Evolutionary conservation across 495 filamentous ascomycete genomes (phyloP).

Genomic region (Xylaria scruposa): DNA sequence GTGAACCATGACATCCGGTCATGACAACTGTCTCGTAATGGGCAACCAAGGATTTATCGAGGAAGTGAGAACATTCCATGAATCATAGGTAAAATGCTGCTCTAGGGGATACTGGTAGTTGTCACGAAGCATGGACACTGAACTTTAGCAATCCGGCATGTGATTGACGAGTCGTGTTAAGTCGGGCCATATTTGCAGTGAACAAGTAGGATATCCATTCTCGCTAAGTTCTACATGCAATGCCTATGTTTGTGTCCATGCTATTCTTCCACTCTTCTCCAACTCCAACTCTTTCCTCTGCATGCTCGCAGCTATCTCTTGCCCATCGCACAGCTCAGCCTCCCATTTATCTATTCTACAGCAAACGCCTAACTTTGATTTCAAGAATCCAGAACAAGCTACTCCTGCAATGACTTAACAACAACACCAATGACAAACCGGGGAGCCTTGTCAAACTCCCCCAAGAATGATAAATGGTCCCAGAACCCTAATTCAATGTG

Average conservation of each 20-base stretch:
- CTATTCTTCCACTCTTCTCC: conserved; percentile 7
- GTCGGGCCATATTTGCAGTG: background rate
- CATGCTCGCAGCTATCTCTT: conserved; percentile 1
- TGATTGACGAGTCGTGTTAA: background rate
- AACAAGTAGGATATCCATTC: conserved; percentile 27
- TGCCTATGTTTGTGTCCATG: conserved; percentile 13
- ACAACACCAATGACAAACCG: background rate
- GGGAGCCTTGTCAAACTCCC: background rate
- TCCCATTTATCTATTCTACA: conserved; percentile 15
- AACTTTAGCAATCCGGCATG: background rate
- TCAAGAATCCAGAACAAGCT: conserved; percentile 8
- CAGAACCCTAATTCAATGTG: conserved; percentile 4
- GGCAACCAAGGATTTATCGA: background rate
- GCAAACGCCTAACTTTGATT: conserved; percentile 8
- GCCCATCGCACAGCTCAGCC: conserved; percentile 8
- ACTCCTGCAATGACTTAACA: conserved; percentile 14
- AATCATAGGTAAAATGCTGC: background rate
- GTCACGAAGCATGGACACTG: background rate
- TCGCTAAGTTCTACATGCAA: conserved; percentile 30
- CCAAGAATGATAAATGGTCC: background rate
- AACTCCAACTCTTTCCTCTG: background rate
- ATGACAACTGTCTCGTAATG: background rate
- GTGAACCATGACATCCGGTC: background rate
- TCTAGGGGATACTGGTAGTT: background rate
- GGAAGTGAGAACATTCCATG: background rate